A percentile compares a stretch with the other conserved stretches of the same genome.
These are phyloP conservation scores for Phialophora macrospora DNA, from an alignment of 2,329 filamentous ascomycete genomes.

Conservation along the genomic window DNA sequence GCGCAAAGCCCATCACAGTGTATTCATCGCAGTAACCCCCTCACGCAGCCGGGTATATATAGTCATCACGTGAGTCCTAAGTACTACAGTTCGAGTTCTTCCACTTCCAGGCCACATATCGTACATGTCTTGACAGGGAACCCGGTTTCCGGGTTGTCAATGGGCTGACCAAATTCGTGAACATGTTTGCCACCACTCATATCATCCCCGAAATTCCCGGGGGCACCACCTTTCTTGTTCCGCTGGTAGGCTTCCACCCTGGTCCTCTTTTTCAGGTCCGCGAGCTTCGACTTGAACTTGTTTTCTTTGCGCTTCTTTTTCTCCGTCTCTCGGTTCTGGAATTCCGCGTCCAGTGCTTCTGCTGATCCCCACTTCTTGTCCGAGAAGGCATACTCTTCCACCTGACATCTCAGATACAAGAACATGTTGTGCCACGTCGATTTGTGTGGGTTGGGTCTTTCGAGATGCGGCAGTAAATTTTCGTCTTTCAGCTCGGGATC, in stretches of 20 bases:
- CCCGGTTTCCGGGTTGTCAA: constrained; percentile 62
- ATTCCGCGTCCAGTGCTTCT: constrained; percentile 86
- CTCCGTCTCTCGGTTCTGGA: constrained; percentile 74
- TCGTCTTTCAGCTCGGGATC: constrained; percentile 91
- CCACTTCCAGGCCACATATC: constrained; percentile 70
- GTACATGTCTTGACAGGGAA: constrained; percentile 72
- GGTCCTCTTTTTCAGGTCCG: constrained; percentile 91
- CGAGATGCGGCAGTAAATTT: constrained; percentile 83
- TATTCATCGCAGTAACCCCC: neutral
- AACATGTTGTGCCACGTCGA: constrained; percentile 99
- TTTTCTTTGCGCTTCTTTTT: constrained; percentile 86
- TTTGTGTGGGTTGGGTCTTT: constrained; percentile 92
- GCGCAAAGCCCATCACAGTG: neutral
- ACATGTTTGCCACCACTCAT: constrained; percentile 75
- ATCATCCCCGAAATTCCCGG: constrained; percentile 73
- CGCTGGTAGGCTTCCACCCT: constrained; percentile 86
- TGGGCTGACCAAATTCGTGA: constrained; percentile 76
- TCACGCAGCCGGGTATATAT: constrained; percentile 14
- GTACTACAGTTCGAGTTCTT: constrained; percentile 65
- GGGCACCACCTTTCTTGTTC: constrained; percentile 60
- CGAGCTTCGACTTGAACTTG: constrained; percentile 87
- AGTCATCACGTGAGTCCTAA: neutral
- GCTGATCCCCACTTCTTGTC: constrained; percentile 85
- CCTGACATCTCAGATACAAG: constrained; percentile 89
- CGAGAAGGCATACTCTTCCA: constrained; percentile 88